Conservation (phyloP, 345 rosid genomes). For the Limnanthes douglasii region DNA sequence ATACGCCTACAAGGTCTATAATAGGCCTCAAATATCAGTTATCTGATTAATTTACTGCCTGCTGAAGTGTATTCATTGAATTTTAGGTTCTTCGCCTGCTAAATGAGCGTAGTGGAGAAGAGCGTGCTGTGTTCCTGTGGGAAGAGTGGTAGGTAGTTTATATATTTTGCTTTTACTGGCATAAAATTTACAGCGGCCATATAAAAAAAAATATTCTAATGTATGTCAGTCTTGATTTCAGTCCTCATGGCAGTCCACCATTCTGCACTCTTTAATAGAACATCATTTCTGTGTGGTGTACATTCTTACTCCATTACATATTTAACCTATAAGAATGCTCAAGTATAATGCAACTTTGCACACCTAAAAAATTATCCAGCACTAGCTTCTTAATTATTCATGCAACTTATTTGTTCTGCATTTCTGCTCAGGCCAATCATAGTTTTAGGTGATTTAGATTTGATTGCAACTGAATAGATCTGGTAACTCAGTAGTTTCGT, state of each 20-base stretch:
- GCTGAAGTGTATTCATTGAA: conserved; percentile 9
- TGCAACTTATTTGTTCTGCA: too few species aligned
- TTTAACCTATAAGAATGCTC: too few species aligned
- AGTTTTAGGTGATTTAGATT: not conserved
- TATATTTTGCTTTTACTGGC: not conserved
- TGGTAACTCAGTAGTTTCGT: conserved; percentile 7
- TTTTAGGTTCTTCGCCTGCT: conserved; percentile 84
- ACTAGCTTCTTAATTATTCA: too few species aligned
- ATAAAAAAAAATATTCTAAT: too few species aligned
- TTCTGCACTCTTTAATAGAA: too few species aligned
- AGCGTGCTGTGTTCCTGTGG: conserved; percentile 53
- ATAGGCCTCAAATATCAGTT: not conserved
- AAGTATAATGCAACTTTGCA: too few species aligned
- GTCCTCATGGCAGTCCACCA: too few species aligned
- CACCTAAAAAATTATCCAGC: too few species aligned
- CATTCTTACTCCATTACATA: too few species aligned
- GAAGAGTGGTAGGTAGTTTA: conserved; percentile 58
- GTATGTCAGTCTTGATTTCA: too few species aligned
- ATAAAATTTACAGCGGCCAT: not conserved
- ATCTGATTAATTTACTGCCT: conserved; percentile 5
- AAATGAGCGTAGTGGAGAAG: conserved; percentile 80
- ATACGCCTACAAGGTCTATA: conserved; percentile 52
- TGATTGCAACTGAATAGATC: conserved; percentile 1
- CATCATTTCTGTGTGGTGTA: too few species aligned
- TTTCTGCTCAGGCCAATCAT: too few species aligned